phyloP scores from a whole-genome alignment of 176 grass and related monocot species.

The Saccharum spontaneum region DNA sequence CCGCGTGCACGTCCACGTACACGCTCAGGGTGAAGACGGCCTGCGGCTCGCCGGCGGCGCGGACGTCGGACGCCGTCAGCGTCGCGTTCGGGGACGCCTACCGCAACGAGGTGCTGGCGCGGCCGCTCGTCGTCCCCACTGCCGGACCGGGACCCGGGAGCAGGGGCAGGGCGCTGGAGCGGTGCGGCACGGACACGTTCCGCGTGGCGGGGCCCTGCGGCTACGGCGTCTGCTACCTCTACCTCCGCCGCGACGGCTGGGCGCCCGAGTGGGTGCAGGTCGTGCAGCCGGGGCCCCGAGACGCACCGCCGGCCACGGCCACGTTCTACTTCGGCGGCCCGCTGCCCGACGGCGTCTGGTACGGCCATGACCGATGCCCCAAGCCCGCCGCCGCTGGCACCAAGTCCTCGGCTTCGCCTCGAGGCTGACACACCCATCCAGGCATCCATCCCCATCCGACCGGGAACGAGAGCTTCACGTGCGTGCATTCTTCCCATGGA shows the following conservation, averaged over 20 bases:
- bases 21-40: conserved; percentile 77
- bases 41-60: conserved; percentile 56
- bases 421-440: not conserved
- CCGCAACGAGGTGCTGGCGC: conserved; percentile 67
- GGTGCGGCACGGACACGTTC: conserved; percentile 78
- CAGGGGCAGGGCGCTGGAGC: conserved; percentile 33
- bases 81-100: conserved; percentile 84
- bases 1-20: conserved; percentile 45
- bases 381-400: not conserved
- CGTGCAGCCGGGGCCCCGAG: conserved; percentile 34
- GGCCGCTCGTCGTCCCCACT: conserved; percentile 38
- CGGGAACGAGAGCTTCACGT: no score
- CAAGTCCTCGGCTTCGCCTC: not conserved
- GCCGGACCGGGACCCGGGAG: not conserved
- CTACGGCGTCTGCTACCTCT: conserved; percentile 89
- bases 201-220: conserved; percentile 62
- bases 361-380: conserved; percentile 72
- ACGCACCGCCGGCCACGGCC: not conserved
- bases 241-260: conserved; percentile 80
- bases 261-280: conserved; percentile 71
- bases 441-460: no score
- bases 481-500: no score
- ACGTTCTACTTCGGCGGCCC: conserved; percentile 69
- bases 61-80: conserved; percentile 59
- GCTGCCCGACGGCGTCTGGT: conserved; percentile 71